Evolutionary conservation across 2,329 filamentous ascomycete genomes (phyloP), one percentile per base, ranked within the genome.

Genomic region (Cercospora janseana): DNA sequence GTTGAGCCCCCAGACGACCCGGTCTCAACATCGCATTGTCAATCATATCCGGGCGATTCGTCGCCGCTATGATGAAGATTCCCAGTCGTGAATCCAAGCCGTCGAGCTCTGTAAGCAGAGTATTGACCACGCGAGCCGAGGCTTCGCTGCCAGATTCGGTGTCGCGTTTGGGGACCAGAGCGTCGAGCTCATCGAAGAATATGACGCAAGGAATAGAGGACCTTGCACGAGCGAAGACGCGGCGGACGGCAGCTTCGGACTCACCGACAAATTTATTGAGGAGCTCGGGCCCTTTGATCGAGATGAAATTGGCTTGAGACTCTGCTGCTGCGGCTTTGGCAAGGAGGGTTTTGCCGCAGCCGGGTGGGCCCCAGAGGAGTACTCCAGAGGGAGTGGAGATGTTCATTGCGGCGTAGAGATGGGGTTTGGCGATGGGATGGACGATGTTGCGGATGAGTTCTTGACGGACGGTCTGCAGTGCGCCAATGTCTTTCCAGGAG

Each of bases 211-310:
- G 93, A 0, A 90, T 80, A 6, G 87, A 92, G 1, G 87, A 87
- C 44, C 91, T 82, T 1, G 93, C 93, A 12, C 92, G 85, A 57
- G 85, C 82, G 70, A 98, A 98, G 0, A 97, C 86, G 67, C 95
- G 89, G 16, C 93, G 84, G 1, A 98, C 87, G 0, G 91, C 88
- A 8, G 92, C 86, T 72, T 98, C 93, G 5, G 88, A 94, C 70
- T 98, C 93, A 59, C 93, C 93, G 7, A 98, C 91, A 67, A 92
- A 98, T 66, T 97, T 98, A 76, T 97, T 97, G 37, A 98, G 79
- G 7, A 98, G 77, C 68, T 98, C 93, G 0, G 93, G 93, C 0
- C 93, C 93, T 70, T 96, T 96, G 71, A 98, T 89, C 45, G 89
- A 90, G 70, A 98, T 98, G 75, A 98, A 98, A 70, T 95, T 97